A percentile compares a stretch with the other conserved stretches of the same genome.
Conservation (phyloP, 2,329 filamentous ascomycete species). For the Colletotrichum truncatum region DNA sequence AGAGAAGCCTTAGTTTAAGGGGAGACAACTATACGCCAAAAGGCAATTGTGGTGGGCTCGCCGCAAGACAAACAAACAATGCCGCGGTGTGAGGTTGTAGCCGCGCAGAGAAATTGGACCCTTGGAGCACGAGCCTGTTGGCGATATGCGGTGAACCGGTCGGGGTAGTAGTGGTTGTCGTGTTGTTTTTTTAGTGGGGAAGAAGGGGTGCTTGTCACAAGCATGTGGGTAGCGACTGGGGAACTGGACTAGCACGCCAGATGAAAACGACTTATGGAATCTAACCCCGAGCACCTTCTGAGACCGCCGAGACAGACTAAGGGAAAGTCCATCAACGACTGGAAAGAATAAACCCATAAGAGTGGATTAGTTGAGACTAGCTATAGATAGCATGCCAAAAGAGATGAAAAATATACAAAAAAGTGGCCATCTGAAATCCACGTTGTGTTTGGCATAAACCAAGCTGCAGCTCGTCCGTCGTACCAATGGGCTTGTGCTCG, state of each 20-base stretch:
- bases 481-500: neutral
- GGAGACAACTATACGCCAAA: too few relatives aligned
- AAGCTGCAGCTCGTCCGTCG: neutral
- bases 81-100: neutral
- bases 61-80: neutral
- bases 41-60: neutral
- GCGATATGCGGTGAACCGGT: constrained; percentile 11
- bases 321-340: too few relatives aligned
- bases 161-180: neutral
- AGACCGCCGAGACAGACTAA: too few relatives aligned
- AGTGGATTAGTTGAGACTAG: too few relatives aligned
- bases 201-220: neutral
- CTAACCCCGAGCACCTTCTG: too few relatives aligned
- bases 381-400: too few relatives aligned
- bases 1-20: neutral
- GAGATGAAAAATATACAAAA: too few relatives aligned
- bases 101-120: constrained; percentile 1
- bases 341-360: too few relatives aligned
- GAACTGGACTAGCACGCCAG: neutral
- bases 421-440: neutral
- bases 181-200: constrained; percentile 1
- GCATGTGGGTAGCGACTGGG: neutral
- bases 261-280: too few relatives aligned
- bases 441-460: too few relatives aligned
- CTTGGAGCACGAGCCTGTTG: constrained; percentile 9